Base-by-base conservation (phyloP, 108 stramenopile species). In the Nitzschia inconspicua region DNA sequence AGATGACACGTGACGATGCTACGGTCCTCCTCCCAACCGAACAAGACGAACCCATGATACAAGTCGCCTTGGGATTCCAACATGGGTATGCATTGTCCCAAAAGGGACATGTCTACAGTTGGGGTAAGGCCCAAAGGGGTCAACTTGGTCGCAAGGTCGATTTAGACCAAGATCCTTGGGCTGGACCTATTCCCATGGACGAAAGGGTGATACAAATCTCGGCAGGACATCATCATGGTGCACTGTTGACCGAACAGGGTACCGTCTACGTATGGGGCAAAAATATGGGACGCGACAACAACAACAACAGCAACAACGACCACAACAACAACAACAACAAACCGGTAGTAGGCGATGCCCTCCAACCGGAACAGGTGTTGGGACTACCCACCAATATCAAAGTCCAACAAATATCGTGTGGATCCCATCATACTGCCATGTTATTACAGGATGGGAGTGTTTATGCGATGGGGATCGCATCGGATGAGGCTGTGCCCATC, bases 61-160 rank as follows among this genome's bases (percentile, higher is more conserved):
- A 78, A 51, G 84, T 96, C 7, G 67, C 84, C 1, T 57, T 96
- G 10, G 95, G 95, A 6, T 76, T 96, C 47, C 95, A 96, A 44
- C 95, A 96, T 58, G 95, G 84, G 8, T 66, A 89, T 40, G 90
- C 89, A 16, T 55, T 96, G 30, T 74, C 88, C 58, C 51, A 59
- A 34, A 68, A 68, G 27, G 95, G 95, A 20, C 66, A 75, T 36
- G 71, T 91, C 6, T 96, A 76, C 57, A 76, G 76, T 44, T 96
- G 89, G 89, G 95, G 95, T 0, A 96, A 96, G 50, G 91, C 80
- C 10, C 67, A 80, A 46, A 63, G 92, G 28, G 92, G 95, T 16
- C 95, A 96, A 62, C 59, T 96, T 35, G 95, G 92, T 23, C 67
- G 75, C 50, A 51, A 50, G 19, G 16, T 60, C 24, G 63, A 75